Conservation (phyloP, 257 asterid genomes). For the Paraleonurus japonicus region DNA sequence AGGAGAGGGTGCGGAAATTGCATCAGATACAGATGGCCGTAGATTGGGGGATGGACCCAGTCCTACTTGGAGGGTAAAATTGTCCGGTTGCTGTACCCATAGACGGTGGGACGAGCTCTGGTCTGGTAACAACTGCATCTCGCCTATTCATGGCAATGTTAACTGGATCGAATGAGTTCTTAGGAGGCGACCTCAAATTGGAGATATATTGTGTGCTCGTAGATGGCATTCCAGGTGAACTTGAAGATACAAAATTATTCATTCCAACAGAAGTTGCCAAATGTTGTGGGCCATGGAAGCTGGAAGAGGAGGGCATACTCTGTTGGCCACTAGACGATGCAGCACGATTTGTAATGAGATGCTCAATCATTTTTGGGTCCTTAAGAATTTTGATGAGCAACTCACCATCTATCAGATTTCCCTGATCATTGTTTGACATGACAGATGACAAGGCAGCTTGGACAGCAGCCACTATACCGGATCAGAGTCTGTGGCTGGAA, state of each 20-base stretch:
- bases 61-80: constrained; percentile 44
- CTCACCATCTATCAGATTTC: constrained; percentile 55
- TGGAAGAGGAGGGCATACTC: constrained; percentile 27
- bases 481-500: constrained; percentile 33
- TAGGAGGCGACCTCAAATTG: constrained; percentile 29
- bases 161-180: constrained; percentile 27
- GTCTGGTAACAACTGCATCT: constrained; percentile 36
- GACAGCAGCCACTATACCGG: constrained; percentile 55
- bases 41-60: constrained; percentile 31
- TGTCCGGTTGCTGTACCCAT: constrained; percentile 33
- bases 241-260: constrained; percentile 23
- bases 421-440: constrained; percentile 41
- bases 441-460: constrained; percentile 53
- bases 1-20: constrained; percentile 35
- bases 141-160: constrained; percentile 25
- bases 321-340: constrained; percentile 29
- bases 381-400: constrained; percentile 66
- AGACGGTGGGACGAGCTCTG: constrained; percentile 37
- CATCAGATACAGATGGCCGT: constrained; percentile 38
- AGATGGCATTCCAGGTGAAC: constrained; percentile 32
- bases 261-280: background rate
- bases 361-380: constrained; percentile 71
- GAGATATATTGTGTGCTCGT: constrained; percentile 40
- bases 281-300: constrained; percentile 18
- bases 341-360: constrained; percentile 50